Conservation (phyloP, 768 basidiomycete genomes). For the Macrocybe gigantea region DNA sequence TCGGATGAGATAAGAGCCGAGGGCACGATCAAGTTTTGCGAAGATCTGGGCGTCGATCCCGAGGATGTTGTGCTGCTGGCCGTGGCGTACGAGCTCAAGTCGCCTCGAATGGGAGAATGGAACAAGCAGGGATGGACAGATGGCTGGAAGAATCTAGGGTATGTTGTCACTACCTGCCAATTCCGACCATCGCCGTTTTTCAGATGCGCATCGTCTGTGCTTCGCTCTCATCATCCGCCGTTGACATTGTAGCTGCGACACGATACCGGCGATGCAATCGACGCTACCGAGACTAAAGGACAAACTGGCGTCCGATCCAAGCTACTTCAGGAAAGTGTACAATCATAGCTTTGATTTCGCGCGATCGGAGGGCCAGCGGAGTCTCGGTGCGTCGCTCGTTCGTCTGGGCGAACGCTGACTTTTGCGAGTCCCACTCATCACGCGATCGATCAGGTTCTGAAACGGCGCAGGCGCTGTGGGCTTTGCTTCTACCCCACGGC, state of each 20-base stretch:
- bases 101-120: constrained; percentile 71
- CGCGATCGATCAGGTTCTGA: constrained; percentile 46
- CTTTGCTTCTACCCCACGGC: constrained; percentile 68
- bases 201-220: too few species aligned
- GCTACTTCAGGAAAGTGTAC: constrained; percentile 77
- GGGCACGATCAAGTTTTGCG: constrained; percentile 75
- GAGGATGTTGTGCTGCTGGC: constrained; percentile 82
- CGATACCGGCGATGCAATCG: constrained; percentile 53
- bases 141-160: constrained; percentile 76
- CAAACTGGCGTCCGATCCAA: constrained; percentile 56
- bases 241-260: constrained; percentile 48
- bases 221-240: too few species aligned
- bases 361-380: constrained; percentile 69
- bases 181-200: too few species aligned
- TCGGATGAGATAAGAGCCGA: constrained; percentile 65
- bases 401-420: neutral
- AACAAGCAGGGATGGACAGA: constrained; percentile 66
- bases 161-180: constrained; percentile 17
- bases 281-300: constrained; percentile 48
- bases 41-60: constrained; percentile 62
- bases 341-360: constrained; percentile 79
- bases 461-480: constrained; percentile 73
- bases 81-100: constrained; percentile 77
- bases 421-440: neutral
- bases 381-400: constrained; percentile 49